Percentiles rank a stretch among this genome's conserved stretches.
phyloP scores from a whole-genome alignment of 2,329 filamentous ascomycete genomes.

The Boeremia lycopersici region DNA sequence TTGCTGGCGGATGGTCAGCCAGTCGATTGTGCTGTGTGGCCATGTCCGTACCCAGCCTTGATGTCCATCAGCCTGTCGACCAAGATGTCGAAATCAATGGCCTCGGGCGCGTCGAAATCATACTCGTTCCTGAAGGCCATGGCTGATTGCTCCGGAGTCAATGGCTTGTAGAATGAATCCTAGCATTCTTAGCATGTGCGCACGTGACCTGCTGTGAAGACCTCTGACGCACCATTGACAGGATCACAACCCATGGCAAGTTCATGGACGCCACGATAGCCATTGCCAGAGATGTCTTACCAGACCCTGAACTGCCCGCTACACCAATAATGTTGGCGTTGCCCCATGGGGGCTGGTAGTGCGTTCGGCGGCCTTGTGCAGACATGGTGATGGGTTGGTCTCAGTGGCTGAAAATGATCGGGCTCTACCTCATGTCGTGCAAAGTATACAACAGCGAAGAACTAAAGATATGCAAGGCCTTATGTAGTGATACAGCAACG shows the following conservation, averaged over 20 bases:
- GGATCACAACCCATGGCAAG: conserved; percentile 95
- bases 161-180: conserved; percentile 97
- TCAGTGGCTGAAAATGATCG: neutral
- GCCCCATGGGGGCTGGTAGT: conserved; percentile 94
- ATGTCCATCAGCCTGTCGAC: conserved; percentile 80
- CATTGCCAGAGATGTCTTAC: conserved; percentile 92
- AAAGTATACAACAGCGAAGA: conserved; percentile 11
- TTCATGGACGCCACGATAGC: conserved; percentile 90
- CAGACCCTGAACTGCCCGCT: conserved; percentile 91
- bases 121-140: conserved; percentile 89
- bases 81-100: conserved; percentile 91
- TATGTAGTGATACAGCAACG: conserved; percentile 24
- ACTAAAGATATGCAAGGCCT: conserved; percentile 18
- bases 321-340: conserved; percentile 96
- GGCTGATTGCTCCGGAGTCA: conserved; percentile 77
- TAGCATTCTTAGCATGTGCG: conserved; percentile 47
- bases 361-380: conserved; percentile 53
- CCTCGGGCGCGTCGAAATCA: conserved; percentile 93
- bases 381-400: conserved; percentile 23
- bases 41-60: conserved; percentile 76
- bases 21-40: neutral
- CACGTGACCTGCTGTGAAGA: conserved; percentile 31
- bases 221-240: conserved; percentile 77
- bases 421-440: conserved; percentile 16
- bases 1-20: conserved; percentile 60